These are phyloP conservation scores for Monosporascus sp. DNA, from an alignment of 2,329 filamentous ascomycete species.

Conservation along the genomic window DNA sequence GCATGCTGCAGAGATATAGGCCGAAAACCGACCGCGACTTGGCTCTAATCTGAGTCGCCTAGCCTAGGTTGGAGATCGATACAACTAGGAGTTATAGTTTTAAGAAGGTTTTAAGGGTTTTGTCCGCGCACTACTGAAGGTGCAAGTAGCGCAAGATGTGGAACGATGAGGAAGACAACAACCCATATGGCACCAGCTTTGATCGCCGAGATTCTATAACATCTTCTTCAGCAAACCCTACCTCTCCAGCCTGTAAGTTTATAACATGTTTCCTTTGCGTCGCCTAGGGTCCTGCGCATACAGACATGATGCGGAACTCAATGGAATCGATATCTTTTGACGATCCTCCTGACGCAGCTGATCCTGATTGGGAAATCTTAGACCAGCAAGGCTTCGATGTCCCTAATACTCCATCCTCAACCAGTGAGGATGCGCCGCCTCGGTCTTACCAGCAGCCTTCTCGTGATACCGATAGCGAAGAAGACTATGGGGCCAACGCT, in stretches of 20 bases:
- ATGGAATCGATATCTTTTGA: slow-evolving; percentile 32
- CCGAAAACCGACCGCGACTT: slow-evolving; percentile 5
- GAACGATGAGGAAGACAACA: slow-evolving; percentile 95
- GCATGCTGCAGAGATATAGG: slow-evolving; percentile 6
- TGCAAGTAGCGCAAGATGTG: slow-evolving; percentile 60
- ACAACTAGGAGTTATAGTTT: background rate
- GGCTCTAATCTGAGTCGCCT: slow-evolving; percentile 3
- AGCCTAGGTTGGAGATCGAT: slow-evolving; percentile 2
- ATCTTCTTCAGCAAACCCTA: slow-evolving; percentile 60
- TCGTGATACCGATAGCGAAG: slow-evolving; percentile 42
- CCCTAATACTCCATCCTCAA: slow-evolving; percentile 66
- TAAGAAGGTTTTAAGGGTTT: slow-evolving; percentile 2
- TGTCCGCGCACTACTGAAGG: slow-evolving; percentile 3
- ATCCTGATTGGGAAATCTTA: slow-evolving; percentile 39
- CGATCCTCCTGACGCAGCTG: slow-evolving; percentile 32
- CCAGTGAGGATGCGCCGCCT: slow-evolving; percentile 58
- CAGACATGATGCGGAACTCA: slow-evolving; percentile 31
- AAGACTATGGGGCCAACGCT: slow-evolving; percentile 36
- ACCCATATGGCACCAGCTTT: slow-evolving; percentile 88
- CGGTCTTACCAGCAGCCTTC: slow-evolving; percentile 25
- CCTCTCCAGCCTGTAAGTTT: slow-evolving; percentile 58
- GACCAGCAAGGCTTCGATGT: slow-evolving; percentile 54
- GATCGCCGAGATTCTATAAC: slow-evolving; percentile 77
- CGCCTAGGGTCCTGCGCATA: background rate
- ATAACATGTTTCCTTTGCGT: slow-evolving; percentile 3